A percentile compares a stretch with the other conserved stretches of the same genome.
phyloP scores from a whole-genome alignment of 768 basidiomycete species.

The Gymnopilus junonius region DNA sequence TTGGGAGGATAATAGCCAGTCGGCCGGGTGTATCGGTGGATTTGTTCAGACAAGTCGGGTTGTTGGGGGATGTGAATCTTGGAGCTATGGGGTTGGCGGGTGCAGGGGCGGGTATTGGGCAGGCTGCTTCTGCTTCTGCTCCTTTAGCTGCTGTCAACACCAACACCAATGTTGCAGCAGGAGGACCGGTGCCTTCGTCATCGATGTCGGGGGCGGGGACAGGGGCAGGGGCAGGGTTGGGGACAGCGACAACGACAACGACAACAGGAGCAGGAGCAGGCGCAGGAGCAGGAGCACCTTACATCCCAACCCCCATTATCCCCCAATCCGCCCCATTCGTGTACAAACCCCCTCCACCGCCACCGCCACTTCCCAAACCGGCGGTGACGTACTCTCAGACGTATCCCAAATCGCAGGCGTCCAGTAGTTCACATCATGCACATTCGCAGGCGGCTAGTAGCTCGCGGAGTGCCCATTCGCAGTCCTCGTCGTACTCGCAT shows the following conservation, averaged over 20 bases:
- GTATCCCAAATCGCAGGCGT: neutral
- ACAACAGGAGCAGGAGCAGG: neutral
- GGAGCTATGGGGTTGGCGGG: neutral
- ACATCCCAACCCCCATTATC: slow-evolving; percentile 10
- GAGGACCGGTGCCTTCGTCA: too few species aligned
- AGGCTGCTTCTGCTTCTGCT: neutral
- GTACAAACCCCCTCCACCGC: slow-evolving; percentile 14
- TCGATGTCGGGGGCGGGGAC: too few species aligned
- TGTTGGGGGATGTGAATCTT: neutral
- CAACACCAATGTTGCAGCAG: too few species aligned
- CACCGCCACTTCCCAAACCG: neutral
- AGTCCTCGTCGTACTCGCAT: neutral
- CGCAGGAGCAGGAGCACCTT: neutral
- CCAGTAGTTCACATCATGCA: too few species aligned
- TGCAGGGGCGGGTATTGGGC: neutral
- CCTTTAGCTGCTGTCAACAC: too few species aligned
- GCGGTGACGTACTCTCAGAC: neutral
- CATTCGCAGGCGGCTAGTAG: too few species aligned
- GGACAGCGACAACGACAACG: neutral
- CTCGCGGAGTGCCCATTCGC: too few species aligned
- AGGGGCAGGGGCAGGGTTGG: too few species aligned
- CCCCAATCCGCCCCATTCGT: slow-evolving; percentile 21
- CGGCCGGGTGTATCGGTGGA: slow-evolving; percentile 22
- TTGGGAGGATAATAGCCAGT: slow-evolving; percentile 16
- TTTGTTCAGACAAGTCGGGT: slow-evolving; percentile 7